Evolutionary conservation across 495 filamentous ascomycete species (phyloP), one percentile per base, ranked within the genome.

Genomic region (Podospora comata): DNA sequence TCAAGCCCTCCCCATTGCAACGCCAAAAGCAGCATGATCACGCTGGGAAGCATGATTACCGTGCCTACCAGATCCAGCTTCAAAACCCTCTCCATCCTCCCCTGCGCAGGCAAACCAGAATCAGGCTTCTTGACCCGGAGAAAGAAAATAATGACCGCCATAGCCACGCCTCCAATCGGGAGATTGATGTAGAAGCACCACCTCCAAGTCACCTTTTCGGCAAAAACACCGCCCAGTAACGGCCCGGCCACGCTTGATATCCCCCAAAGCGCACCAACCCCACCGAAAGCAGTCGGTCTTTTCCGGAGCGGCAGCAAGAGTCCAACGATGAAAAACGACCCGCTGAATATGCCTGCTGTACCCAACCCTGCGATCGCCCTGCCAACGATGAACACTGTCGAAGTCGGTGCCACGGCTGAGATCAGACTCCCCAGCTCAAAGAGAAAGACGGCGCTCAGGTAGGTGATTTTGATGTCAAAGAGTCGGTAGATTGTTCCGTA

Each of bases 191-290:
- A 82, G 67, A 84, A 84, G 64, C 82, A 83, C 80, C 81, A 82
- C 75, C 84, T 65, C 81, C 80, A 81, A 23, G 71, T 75, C 15
- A 72, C 59, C 5, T 72, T 66, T 3, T 79, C 75, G 0, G 83
- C 84, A 64, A 87, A 84, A 2, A 74, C 82, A 4, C 85, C 85
- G 13, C 83, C 85, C 0, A 87, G 64, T 1, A 81, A 39, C 4
- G 81, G 80, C 15, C 89, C 90, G 44, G 85, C 83, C 4, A 92
- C 86, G 68, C 82, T 86, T 0, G 90, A 87, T 66, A 94, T 80
- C 4, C 87, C 91, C 72, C 86, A 92, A 78, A 81, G 74, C 30
- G 71, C 75, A 2, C 75, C 75, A 34, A 79, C 65, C 1, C 79
- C 48, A 18, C 79, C 80, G 9, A 72, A 62, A 58, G 73, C 80